Base-by-base conservation (phyloP, 345 rosid species). In the Gossypium arboreum region DNA sequence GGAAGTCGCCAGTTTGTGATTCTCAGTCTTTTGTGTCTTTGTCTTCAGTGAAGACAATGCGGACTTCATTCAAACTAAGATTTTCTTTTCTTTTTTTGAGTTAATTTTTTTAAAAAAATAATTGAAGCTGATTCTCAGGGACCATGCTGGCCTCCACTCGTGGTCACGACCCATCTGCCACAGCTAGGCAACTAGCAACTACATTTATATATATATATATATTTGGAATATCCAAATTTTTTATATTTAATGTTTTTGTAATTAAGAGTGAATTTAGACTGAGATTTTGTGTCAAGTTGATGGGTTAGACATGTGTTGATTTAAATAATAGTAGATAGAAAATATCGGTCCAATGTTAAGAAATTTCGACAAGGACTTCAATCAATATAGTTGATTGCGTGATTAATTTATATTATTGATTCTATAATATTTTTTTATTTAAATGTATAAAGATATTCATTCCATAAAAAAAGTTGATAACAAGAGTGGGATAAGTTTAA, bases 121-220 rank as follows among this genome's bases (percentile, higher is more conserved):
- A 51, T 61, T 76, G 80, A 74, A 50, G 75, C 88, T 24, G 81
- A 84, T 80, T 82, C 83, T 77, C 81, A 81, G 83, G 85, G 85
- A 57, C 85, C 83, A 60, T 85, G 92, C 81, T 69, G 18, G 54
- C 60, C 58, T 24, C 86, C 85, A 85, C 81, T 80, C 85, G 83
- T 81, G 82, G 81, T 81, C 86, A 84, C 87, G 86, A 83, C 86
- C 84, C 60, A 2, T 57, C 58, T 76, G 74, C 71, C 79, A 51
- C 47, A 10, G 9, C 47, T 39, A 13, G 4, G 25, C 50, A 45
- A 57, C 7, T 57, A 45, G 12, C 27, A 74, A 56, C 25, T 76
- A 56, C 17, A 50, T 12, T 12, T 50, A 50, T 50, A 2, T 48
- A 9, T 12, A 20, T 12, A 20, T 20, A 48, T 48, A 12, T 13